Evolutionary conservation across 1,139 yeast genomes (phyloP).

Genomic region (Geotrichum klebahnii): DNA sequence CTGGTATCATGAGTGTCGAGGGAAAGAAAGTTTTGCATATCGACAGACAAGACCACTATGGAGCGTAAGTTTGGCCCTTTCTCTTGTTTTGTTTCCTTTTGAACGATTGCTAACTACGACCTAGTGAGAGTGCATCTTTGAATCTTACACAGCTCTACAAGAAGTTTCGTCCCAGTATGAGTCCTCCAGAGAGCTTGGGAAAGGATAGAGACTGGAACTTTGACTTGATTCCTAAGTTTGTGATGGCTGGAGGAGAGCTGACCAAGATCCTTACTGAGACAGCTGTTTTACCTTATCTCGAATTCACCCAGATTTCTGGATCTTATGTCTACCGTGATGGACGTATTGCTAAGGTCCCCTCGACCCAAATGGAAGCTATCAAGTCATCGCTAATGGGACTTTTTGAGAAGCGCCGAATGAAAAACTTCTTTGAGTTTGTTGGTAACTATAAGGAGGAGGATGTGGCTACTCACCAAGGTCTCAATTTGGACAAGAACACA

Average conservation of each 20-base stretch:
- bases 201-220: slow-evolving; percentile 97
- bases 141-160: slow-evolving; percentile 50
- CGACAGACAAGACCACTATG: slow-evolving; percentile 94
- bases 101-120: background rate
- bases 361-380: slow-evolving; percentile 87
- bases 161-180: slow-evolving; percentile 45
- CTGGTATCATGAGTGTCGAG: slow-evolving; percentile 91
- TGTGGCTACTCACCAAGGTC: slow-evolving; percentile 71
- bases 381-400: slow-evolving; percentile 91
- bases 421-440: slow-evolving; percentile 82
- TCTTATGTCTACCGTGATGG: slow-evolving; percentile 91
- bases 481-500: slow-evolving; percentile 80
- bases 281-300: slow-evolving; percentile 91
- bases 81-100: background rate
- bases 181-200: slow-evolving; percentile 72
- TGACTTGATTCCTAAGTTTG: slow-evolving; percentile 91
- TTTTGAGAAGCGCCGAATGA: slow-evolving; percentile 94
- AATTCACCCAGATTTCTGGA: slow-evolving; percentile 92
- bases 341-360: slow-evolving; percentile 89
- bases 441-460: slow-evolving; percentile 78
- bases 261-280: slow-evolving; percentile 93
- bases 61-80: slow-evolving; percentile 56
- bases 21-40: slow-evolving; percentile 95
- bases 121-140: slow-evolving; percentile 58
- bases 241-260: slow-evolving; percentile 97